phyloP scores from a whole-genome alignment of 257 asterid genomes.

The Coffea eugenioides region DNA sequence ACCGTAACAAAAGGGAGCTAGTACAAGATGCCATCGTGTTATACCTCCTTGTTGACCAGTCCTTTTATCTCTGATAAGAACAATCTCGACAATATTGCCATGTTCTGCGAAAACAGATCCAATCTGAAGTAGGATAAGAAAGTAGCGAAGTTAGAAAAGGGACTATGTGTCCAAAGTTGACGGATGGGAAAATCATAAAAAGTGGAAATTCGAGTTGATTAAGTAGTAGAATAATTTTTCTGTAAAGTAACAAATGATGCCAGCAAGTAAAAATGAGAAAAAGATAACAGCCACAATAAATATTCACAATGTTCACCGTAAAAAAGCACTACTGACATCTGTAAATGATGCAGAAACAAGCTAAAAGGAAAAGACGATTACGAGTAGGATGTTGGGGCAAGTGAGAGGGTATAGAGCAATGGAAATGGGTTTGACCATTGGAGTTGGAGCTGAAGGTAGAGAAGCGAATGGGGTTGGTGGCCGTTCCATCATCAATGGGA shows the following conservation, averaged over 20 bases:
- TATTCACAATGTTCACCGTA: neutral
- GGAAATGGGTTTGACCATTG: too few relatives aligned
- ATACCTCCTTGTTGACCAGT: slow-evolving; percentile 77
- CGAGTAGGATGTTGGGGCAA: too few relatives aligned
- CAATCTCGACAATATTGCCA: slow-evolving; percentile 71
- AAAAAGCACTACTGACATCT: neutral
- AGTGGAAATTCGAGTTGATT: neutral
- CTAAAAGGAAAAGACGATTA: too few relatives aligned
- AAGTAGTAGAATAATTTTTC: neutral
- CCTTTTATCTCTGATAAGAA: slow-evolving; percentile 72
- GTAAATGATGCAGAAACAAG: too few relatives aligned
- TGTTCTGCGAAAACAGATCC: slow-evolving; percentile 55
- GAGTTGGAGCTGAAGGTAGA: neutral
- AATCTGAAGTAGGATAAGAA: slow-evolving; percentile 32
- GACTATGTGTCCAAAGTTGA: neutral
- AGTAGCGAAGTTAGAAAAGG: neutral
- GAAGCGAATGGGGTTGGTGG: neutral
- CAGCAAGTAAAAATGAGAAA: neutral
- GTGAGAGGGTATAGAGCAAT: too few relatives aligned
- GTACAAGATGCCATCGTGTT: neutral
- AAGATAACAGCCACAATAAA: neutral
- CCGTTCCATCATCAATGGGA: too few relatives aligned
- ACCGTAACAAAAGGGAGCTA: neutral
- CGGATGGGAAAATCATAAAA: neutral
- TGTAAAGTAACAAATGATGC: neutral